A percentile compares a stretch with the other conserved stretches of the same genome.
Evolutionary conservation across 257 asterid species (phyloP).

Genomic region (Penstemon eatonii): DNA sequence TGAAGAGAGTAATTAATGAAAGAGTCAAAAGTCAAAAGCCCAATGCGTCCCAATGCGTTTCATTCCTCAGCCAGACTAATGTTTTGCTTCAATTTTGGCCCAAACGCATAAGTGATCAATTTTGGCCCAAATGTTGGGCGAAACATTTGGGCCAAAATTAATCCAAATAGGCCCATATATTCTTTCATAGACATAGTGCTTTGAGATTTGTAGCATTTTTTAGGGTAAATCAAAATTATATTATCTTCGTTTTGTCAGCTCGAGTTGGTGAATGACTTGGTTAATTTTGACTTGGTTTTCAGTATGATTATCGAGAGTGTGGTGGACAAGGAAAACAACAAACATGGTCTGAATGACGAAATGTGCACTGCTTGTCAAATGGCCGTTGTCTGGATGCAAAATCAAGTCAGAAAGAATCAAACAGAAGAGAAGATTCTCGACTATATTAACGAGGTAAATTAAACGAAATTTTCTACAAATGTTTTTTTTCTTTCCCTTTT

Average conservation of each 20-base stretch:
- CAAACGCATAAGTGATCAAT: no score
- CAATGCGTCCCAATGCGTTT: no score
- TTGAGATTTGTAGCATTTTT: no score
- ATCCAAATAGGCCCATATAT: no score
- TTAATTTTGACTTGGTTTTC: background rate
- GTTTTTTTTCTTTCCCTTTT: background rate
- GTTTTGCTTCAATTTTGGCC: no score
- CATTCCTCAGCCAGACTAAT: no score
- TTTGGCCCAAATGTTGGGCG: no score
- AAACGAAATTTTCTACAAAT: background rate
- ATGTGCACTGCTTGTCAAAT: slow-evolving; percentile 73
- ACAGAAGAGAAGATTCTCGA: slow-evolving; percentile 67
- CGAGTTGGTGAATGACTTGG: background rate
- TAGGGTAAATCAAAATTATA: no score
- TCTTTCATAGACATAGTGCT: no score
- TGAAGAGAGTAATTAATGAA: no score
- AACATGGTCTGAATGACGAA: slow-evolving; percentile 40
- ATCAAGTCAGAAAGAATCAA: slow-evolving; percentile 54
- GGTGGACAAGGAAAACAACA: slow-evolving; percentile 55
- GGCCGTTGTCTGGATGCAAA: slow-evolving; percentile 96
- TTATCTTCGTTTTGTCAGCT: background rate
- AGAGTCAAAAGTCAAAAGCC: no score
- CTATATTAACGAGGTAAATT: slow-evolving; percentile 64
- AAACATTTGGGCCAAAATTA: no score
- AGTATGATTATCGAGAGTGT: slow-evolving; percentile 81